Percentiles rank a stretch among this genome's conserved stretches.
Evolutionary conservation across 202 grass and related monocot genomes (phyloP).

Genomic region (Saccharum hybrid): DNA sequence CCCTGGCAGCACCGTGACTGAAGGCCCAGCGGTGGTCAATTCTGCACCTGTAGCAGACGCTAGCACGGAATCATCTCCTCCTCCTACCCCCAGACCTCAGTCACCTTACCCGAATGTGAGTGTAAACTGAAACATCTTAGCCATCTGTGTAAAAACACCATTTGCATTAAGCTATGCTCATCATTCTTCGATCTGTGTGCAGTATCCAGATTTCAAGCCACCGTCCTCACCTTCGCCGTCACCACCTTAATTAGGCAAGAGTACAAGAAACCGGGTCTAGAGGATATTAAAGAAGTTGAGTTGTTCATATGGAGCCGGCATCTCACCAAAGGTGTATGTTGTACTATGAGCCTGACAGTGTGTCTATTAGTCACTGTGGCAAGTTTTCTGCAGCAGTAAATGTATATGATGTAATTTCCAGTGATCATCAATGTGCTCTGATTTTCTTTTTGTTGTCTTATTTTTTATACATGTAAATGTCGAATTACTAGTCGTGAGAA

Average conservation of each 20-base stretch:
- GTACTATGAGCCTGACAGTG: slow-evolving; percentile 3
- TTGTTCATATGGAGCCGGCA: slow-evolving; percentile 29
- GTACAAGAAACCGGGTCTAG: slow-evolving; percentile 36
- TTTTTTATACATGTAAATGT: slow-evolving; percentile 42
- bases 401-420: slow-evolving; percentile 25
- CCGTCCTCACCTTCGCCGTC: slow-evolving; percentile 86
- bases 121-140: slow-evolving; percentile 12
- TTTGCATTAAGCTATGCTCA: neutral
- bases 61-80: slow-evolving; percentile 47
- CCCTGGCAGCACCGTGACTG: slow-evolving; percentile 23
- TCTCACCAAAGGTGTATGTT: slow-evolving; percentile 6
- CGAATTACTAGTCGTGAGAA: slow-evolving; percentile 31
- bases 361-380: neutral
- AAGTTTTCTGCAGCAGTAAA: slow-evolving; percentile 42
- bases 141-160: slow-evolving; percentile 1
- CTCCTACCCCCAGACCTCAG: slow-evolving; percentile 49
- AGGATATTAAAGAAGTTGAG: slow-evolving; percentile 31
- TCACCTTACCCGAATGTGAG: slow-evolving; percentile 89
- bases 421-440: neutral
- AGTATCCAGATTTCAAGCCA: slow-evolving; percentile 98
- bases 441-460: neutral
- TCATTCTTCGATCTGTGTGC: slow-evolving; percentile 31
- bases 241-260: slow-evolving; percentile 51
- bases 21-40: slow-evolving; percentile 35
- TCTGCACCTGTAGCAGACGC: slow-evolving; percentile 53